Evolutionary conservation across 2,329 filamentous ascomycete species (phyloP).

Genomic region (Diaporthe batatas): DNA sequence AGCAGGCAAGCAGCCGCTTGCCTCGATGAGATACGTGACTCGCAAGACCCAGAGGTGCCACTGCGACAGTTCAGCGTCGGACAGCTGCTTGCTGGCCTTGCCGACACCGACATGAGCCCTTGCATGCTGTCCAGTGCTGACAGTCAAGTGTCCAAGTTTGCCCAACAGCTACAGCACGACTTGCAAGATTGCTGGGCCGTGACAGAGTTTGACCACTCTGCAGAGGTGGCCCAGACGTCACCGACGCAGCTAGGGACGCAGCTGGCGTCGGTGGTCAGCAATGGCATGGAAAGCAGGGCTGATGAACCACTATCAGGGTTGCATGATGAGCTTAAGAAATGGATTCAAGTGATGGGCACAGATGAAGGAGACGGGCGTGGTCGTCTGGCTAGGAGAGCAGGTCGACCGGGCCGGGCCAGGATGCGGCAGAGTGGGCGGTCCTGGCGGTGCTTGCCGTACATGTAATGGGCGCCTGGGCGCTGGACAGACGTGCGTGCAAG

Average conservation of each 20-base stretch:
- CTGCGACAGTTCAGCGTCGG: constrained; percentile 6
- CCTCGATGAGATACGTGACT: neutral
- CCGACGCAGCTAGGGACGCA: constrained; percentile 51
- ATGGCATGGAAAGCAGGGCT: constrained; percentile 40
- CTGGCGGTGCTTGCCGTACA: neutral
- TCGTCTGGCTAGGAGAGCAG: neutral
- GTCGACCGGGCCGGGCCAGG: constrained; percentile 2
- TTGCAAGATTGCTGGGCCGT: constrained; percentile 60
- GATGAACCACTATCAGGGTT: constrained; percentile 25
- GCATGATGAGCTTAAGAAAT: constrained; percentile 19
- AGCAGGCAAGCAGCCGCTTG: constrained; percentile 26
- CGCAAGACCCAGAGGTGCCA: constrained; percentile 7
- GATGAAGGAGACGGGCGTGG: neutral
- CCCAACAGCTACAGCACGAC: constrained; percentile 59
- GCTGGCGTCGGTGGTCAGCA: constrained; percentile 52
- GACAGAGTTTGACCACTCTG: constrained; percentile 51
- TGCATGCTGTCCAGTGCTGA: constrained; percentile 40
- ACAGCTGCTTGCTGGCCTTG: constrained; percentile 29
- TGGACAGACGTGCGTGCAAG: constrained; percentile 1
- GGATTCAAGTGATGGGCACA: constrained; percentile 24
- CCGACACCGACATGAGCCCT: constrained; percentile 11
- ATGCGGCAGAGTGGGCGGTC: neutral
- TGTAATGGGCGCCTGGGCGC: neutral
- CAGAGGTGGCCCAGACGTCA: constrained; percentile 54
- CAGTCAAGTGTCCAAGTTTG: constrained; percentile 56